Conservation (phyloP, 2,329 filamentous ascomycete genomes). For the Penicillium sp. region DNA sequence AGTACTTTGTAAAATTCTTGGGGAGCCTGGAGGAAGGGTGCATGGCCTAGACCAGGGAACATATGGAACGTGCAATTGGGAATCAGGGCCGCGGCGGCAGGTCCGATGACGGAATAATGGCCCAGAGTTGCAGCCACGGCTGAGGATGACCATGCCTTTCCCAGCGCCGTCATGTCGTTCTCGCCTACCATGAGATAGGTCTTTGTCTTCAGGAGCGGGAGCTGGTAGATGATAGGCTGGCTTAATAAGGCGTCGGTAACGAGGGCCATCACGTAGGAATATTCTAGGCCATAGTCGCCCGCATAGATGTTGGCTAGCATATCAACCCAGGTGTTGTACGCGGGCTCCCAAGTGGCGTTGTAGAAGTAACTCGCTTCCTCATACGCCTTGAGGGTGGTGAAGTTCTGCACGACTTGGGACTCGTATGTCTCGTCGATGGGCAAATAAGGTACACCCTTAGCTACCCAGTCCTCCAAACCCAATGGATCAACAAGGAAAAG, state of each 20-base stretch:
- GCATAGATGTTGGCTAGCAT: conserved; percentile 16
- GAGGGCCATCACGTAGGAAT: conserved; percentile 15
- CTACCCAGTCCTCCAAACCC: conserved; percentile 15
- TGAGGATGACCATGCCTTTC: conserved; percentile 10
- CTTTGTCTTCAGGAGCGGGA: conserved; percentile 10
- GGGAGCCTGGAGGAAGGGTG: conserved; percentile 16
- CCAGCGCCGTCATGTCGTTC: conserved; percentile 11
- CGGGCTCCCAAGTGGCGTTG: conserved; percentile 10
- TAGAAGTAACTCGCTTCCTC: conserved; percentile 14
- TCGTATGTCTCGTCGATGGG: conserved; percentile 8
- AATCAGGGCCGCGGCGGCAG: conserved; percentile 13
- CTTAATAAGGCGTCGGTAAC: conserved; percentile 13
- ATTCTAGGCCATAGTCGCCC: conserved; percentile 7
- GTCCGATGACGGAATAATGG: conserved; percentile 9
- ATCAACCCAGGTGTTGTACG: conserved; percentile 13
- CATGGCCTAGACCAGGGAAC: conserved; percentile 16
- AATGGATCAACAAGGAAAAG: conserved; percentile 14
- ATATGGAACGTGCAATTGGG: conserved; percentile 13
- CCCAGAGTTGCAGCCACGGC: conserved; percentile 7
- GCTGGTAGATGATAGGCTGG: conserved; percentile 13
- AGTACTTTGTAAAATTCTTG: conserved; percentile 9
- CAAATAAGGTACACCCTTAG: conserved; percentile 11
- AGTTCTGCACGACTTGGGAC: conserved; percentile 9
- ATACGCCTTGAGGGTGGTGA: conserved; percentile 12
- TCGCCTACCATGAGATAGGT: conserved; percentile 16